Conservation (phyloP, 345 rosid genomes). For the Corchorus olitorius region DNA sequence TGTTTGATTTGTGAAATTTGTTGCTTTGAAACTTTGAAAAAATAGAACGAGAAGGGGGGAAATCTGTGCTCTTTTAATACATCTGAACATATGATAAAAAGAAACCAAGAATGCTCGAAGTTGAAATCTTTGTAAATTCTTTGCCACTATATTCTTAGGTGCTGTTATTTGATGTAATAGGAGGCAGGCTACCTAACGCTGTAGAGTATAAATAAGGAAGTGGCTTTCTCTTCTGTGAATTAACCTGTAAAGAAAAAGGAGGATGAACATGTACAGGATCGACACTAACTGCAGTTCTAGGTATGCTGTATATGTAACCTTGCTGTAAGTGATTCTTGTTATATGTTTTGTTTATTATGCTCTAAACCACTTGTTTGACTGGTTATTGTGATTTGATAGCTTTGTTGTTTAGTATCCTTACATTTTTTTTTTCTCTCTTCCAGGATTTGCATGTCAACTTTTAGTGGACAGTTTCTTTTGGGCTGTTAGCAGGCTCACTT, state of each 20-base stretch:
- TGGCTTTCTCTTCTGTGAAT: constrained; percentile 2
- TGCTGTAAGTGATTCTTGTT: not conserved
- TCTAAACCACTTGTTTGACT: not conserved
- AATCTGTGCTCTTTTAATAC: not conserved
- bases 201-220: constrained; percentile 12
- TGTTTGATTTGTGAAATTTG: not conserved
- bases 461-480: not conserved
- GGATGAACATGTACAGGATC: constrained; percentile 4
- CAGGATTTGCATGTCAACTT: constrained; percentile 9
- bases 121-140: not conserved
- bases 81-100: not conserved
- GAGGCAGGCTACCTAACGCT: constrained; percentile 6
- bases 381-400: not conserved
- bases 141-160: constrained; percentile 11
- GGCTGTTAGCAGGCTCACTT: not conserved
- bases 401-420: not conserved
- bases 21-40: not conserved
- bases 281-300: constrained; percentile 11
- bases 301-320: not conserved
- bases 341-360: not conserved
- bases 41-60: not conserved
- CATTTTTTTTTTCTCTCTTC: not conserved
- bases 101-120: not conserved
- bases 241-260: constrained; percentile 14
- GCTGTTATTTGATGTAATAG: constrained; percentile 14